Evolutionary conservation across 352 stramenopile genomes (phyloP).

Genomic region (Hyaloperonospora arabidopsidis): DNA sequence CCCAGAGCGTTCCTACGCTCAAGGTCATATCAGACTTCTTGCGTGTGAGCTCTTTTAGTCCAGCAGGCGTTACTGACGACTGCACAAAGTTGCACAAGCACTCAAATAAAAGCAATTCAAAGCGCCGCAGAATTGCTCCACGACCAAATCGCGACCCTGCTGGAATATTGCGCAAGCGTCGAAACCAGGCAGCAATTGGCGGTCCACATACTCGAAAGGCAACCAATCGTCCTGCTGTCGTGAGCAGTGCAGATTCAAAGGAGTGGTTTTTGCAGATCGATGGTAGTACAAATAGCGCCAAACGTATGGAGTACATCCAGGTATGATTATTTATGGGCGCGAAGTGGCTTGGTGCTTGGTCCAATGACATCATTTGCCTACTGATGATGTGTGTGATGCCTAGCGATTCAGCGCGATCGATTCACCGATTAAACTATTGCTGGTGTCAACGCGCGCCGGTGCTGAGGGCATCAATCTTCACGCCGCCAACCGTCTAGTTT

Average conservation of each 20-base stretch:
- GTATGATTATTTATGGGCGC: constrained; percentile 18
- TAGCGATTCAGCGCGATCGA: constrained; percentile 54
- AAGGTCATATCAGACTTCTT: constrained; percentile 75
- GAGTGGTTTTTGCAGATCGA: constrained; percentile 81
- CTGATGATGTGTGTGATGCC: constrained; percentile 4
- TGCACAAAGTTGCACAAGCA: constrained; percentile 16
- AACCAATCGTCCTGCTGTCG: background rate
- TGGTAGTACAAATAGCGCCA: constrained; percentile 57
- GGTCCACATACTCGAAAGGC: constrained; percentile 5
- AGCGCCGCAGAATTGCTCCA: constrained; percentile 23
- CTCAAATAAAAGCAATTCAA: constrained; percentile 23
- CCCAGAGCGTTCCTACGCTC: constrained; percentile 79
- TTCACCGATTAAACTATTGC: constrained; percentile 56
- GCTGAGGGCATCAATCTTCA: constrained; percentile 86
- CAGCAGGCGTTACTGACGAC: constrained; percentile 23
- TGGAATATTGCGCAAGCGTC: constrained; percentile 46
- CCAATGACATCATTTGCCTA: constrained; percentile 2
- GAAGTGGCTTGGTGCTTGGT: background rate
- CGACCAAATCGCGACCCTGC: constrained; percentile 47
- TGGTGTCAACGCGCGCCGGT: constrained; percentile 76
- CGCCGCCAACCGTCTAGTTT: constrained; percentile 83
- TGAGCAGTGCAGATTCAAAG: constrained; percentile 13
- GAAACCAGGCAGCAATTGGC: constrained; percentile 17
- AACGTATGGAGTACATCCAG: constrained; percentile 83
- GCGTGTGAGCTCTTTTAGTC: constrained; percentile 44